These are phyloP conservation scores for Ciborinia camelliae DNA, from an alignment of 2,329 filamentous ascomycete genomes.

Conservation along the genomic window DNA sequence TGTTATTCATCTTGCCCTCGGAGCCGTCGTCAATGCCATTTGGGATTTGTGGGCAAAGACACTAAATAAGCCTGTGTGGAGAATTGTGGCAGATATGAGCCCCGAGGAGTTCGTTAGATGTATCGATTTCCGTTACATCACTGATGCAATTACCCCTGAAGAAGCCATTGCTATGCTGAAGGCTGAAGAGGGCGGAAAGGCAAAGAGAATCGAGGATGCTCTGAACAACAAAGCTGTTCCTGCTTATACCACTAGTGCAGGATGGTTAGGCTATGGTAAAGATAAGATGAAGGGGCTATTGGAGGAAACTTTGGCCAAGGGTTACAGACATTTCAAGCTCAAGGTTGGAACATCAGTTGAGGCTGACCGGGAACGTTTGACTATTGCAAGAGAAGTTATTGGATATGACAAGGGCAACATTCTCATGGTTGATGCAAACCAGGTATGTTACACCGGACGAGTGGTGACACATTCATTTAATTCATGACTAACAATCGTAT, in stretches of 20 bases:
- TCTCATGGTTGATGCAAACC: slow-evolving; percentile 91
- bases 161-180: slow-evolving; percentile 73
- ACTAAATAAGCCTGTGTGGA: slow-evolving; percentile 84
- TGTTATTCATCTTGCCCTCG: slow-evolving; percentile 87
- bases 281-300: slow-evolving; percentile 79
- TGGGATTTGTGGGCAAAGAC: slow-evolving; percentile 96
- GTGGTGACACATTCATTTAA: background rate
- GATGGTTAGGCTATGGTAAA: slow-evolving; percentile 88
- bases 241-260: slow-evolving; percentile 85
- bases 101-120: slow-evolving; percentile 82
- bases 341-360: slow-evolving; percentile 77
- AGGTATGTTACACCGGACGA: slow-evolving; percentile 46
- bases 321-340: slow-evolving; percentile 85
- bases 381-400: slow-evolving; percentile 74
- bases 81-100: slow-evolving; percentile 83
- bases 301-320: slow-evolving; percentile 68
- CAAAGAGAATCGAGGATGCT: slow-evolving; percentile 68
- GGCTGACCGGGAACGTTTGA: slow-evolving; percentile 66
- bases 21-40: slow-evolving; percentile 83
- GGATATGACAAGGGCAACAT: slow-evolving; percentile 71
- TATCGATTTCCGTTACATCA: slow-evolving; percentile 94
- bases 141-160: slow-evolving; percentile 82
- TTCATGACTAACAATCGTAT: slow-evolving; percentile 9
- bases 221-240: slow-evolving; percentile 73
- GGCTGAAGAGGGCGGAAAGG: slow-evolving; percentile 64